Evolutionary conservation across 2,329 filamentous ascomycete species (phyloP).

Genomic region (Penicillium sumatraense): DNA sequence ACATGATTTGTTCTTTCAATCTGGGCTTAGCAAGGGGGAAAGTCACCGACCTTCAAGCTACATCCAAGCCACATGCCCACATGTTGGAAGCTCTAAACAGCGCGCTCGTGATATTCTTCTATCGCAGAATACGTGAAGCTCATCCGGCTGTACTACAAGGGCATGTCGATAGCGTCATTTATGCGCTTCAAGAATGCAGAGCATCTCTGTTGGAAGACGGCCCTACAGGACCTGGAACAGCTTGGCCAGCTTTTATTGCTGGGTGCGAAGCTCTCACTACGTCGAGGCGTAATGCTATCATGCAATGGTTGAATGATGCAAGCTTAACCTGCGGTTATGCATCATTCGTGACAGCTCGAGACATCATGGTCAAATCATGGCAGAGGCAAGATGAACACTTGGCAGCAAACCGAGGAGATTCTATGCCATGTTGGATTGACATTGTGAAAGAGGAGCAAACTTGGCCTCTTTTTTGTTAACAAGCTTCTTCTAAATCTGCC

Average conservation of each 20-base stretch:
- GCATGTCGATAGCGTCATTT: slow-evolving; percentile 42
- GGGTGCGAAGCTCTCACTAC: slow-evolving; percentile 43
- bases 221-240: slow-evolving; percentile 30
- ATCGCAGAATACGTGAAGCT: slow-evolving; percentile 45
- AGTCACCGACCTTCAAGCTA: slow-evolving; percentile 12
- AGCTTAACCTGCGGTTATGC: slow-evolving; percentile 29
- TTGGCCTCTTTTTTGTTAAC: slow-evolving; percentile 36
- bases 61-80: slow-evolving; percentile 28
- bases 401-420: slow-evolving; percentile 22
- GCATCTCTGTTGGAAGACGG: slow-evolving; percentile 20
- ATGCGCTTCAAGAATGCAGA: slow-evolving; percentile 37
- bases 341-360: slow-evolving; percentile 28
- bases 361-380: slow-evolving; percentile 36
- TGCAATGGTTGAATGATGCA: slow-evolving; percentile 30
- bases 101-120: slow-evolving; percentile 49
- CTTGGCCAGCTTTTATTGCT: slow-evolving; percentile 48
- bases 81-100: slow-evolving; percentile 47
- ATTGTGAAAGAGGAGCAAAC: slow-evolving; percentile 26
- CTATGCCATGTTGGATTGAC: slow-evolving; percentile 36
- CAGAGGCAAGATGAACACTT: slow-evolving; percentile 32
- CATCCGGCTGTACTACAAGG: slow-evolving; percentile 45
- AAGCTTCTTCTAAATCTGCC: background rate
- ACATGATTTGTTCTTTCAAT: slow-evolving; percentile 40
- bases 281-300: slow-evolving; percentile 25
- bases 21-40: slow-evolving; percentile 18